Evolutionary conservation across 305 asterid species (phyloP).

Genomic region (Andrographis paniculata): DNA sequence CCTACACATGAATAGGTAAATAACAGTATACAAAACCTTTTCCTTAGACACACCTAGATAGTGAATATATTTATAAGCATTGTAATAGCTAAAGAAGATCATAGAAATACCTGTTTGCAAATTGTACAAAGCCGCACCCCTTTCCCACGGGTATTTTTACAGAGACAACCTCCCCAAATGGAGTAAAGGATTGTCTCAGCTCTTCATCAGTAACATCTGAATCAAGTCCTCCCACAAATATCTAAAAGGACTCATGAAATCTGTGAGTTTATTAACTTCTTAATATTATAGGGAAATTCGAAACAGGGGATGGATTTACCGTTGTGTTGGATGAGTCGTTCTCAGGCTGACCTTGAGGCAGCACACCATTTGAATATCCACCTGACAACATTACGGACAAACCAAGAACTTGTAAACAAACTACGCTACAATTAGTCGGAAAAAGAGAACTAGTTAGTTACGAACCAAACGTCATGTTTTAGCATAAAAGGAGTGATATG

Average conservation of each 20-base stretch:
- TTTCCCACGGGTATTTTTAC: slow-evolving; percentile 92
- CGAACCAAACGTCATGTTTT: not conserved
- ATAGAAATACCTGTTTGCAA: slow-evolving; percentile 50
- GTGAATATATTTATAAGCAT: not conserved
- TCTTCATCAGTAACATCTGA: slow-evolving; percentile 87
- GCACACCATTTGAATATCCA: slow-evolving; percentile 65
- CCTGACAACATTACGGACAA: slow-evolving; percentile 68
- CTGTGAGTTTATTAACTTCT: slow-evolving; percentile 11
- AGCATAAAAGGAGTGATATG: too few species aligned
- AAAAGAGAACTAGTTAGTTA: too few species aligned
- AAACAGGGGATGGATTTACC: slow-evolving; percentile 46
- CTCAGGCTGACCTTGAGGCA: slow-evolving; percentile 57
- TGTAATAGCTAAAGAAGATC: slow-evolving; percentile 8
- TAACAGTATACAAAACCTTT: not conserved
- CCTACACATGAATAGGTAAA: too few species aligned
- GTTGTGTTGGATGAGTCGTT: slow-evolving; percentile 77
- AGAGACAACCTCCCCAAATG: slow-evolving; percentile 79
- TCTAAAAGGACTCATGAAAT: slow-evolving; percentile 25
- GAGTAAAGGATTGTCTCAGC: slow-evolving; percentile 61
- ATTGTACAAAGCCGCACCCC: slow-evolving; percentile 96
- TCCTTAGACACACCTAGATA: not conserved
- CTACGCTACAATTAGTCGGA: not conserved
- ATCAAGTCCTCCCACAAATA: slow-evolving; percentile 86
- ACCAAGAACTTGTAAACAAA: slow-evolving; percentile 4
- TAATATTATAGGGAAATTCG: slow-evolving; percentile 10